Base-by-base conservation (phyloP, 176 grass and related monocot genomes). In the Paspalum notatum region DNA sequence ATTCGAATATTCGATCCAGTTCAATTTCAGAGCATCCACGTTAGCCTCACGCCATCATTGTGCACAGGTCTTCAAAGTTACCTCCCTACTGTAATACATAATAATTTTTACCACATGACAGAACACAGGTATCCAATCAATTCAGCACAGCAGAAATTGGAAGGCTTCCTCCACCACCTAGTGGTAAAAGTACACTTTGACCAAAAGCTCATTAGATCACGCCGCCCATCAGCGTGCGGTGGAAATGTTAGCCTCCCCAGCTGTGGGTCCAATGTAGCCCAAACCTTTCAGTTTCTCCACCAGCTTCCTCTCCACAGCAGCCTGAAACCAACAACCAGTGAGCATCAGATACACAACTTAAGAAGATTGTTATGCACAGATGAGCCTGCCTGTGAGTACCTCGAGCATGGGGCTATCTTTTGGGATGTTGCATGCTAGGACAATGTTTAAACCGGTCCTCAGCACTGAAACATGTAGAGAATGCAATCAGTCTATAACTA, bases 391-490 rank as follows among this genome's bases (percentile, higher is more conserved):
- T 71, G 45, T 43, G n/a, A 57, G 50, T 77, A 97, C 93, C 93
- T 97, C 90, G 15, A 97, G 88, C 86, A 93, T 87, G 25, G 90
- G 93, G 77, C 93, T 97, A 40, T 93, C 90, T 77, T 93, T 97
- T 39, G 88, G 93, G 84, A 93, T 93, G 82, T 91, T 97, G 82
- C 92, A 95, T 69, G 90, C 90, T 38, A 93, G 63, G 55, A 95
- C 85, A 62, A 99, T 86, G 74, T 89, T 93, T 9, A 99, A 82
- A 54, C 90, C 92, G 16, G 92, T 91, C 87, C 90, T 95, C 64
- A 89, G 40, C 56, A 93, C 96, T 99, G 86, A 79, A 74, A 90
- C n/a, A 90, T 45, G 48, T 27, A 89, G 17, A 2, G 12, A 51
- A 55, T 5, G 14, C 72, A 59, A 74, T 48, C 18, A 85, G 77